Evolutionary conservation across 257 asterid genomes (phyloP), one percentile per base, ranked within the genome.

Genomic region (Primulina huaijiensis): DNA sequence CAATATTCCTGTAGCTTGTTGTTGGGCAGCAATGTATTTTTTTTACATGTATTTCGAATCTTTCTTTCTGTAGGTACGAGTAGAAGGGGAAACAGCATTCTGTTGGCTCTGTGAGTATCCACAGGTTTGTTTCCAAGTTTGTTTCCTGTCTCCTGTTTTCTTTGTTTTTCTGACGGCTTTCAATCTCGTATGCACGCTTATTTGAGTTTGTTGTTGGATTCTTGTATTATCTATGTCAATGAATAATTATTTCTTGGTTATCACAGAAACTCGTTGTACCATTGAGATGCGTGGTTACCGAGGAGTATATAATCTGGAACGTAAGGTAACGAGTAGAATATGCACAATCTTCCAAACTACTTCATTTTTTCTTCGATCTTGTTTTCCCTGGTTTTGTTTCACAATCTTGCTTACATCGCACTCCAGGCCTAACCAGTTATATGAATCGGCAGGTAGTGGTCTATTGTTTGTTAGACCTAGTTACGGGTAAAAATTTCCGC

Each of bases 31-130:
- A 5, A 20, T 62, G 20, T 46, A n/a, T 71, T 7, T 68, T 68
- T 30, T 66, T 8, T 43, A 40, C 61, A 14, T 52, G 5, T 60
- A 72, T 62, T 75, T 65, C 16, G 23, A 57, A 30, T 56, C 5
- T 72, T 76, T 61, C 61, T 74, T 33, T 64, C 60, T 74, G 65
- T 87, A 93, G 98, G 92, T 89, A 75, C 78, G 92, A 78, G 65
- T 89, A 53, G 99, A 93, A 87, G 99, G 89, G 37, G 95, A 72
- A 79, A 93, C 99, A 9, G 72, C 88, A 20, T 84, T 85, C 73
- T 89, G 96, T 72, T 93, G 99, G 99, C 96, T 93, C 20, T 93
- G 99, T 66, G 96, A 93, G 89, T 73, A 84, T 64, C 99, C 99
- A 43, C 95, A 90, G 96, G 98, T 90, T 61, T 65, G 35, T 73